phyloP scores from a whole-genome alignment of 2,329 filamentous ascomycete species.

The Hortaea werneckii region DNA sequence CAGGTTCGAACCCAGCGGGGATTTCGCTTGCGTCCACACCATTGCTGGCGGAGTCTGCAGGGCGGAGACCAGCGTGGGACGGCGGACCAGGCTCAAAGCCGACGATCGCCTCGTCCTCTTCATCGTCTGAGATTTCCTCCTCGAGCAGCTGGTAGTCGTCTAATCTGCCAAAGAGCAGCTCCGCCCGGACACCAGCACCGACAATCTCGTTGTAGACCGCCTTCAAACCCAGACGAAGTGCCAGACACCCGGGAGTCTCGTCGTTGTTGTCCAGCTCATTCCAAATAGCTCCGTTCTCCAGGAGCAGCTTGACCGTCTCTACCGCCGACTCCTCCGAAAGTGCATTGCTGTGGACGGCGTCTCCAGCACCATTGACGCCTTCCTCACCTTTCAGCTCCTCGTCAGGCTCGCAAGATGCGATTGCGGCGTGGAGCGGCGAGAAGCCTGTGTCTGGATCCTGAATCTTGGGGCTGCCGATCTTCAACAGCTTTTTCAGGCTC shows the following conservation, averaged over 20 bases:
- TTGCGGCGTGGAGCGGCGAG: conserved; percentile 80
- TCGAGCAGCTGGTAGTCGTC: conserved; percentile 69
- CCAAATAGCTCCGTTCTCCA: conserved; percentile 90
- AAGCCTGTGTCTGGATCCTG: conserved; percentile 79
- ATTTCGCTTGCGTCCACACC: conserved; percentile 1
- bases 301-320: conserved; percentile 62
- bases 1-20: conserved; percentile 23
- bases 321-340: conserved; percentile 48
- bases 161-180: conserved; percentile 72
- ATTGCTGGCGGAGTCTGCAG: not conserved
- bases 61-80: conserved; percentile 7
- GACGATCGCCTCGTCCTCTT: conserved; percentile 24
- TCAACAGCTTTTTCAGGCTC: conserved; percentile 59
- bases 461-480: conserved; percentile 54
- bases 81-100: conserved; percentile 21
- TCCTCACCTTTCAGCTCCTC: conserved; percentile 24
- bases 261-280: conserved; percentile 81
- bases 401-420: conserved; percentile 50
- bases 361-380: conserved; percentile 22
- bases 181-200: conserved; percentile 80
- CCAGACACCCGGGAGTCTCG: conserved; percentile 87
- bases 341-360: conserved; percentile 23
- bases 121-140: conserved; percentile 43
- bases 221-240: conserved; percentile 54
- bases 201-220: conserved; percentile 74